Evolutionary conservation across 2,329 filamentous ascomycete species (phyloP).

Genomic region (Cercospora nicotianae): DNA sequence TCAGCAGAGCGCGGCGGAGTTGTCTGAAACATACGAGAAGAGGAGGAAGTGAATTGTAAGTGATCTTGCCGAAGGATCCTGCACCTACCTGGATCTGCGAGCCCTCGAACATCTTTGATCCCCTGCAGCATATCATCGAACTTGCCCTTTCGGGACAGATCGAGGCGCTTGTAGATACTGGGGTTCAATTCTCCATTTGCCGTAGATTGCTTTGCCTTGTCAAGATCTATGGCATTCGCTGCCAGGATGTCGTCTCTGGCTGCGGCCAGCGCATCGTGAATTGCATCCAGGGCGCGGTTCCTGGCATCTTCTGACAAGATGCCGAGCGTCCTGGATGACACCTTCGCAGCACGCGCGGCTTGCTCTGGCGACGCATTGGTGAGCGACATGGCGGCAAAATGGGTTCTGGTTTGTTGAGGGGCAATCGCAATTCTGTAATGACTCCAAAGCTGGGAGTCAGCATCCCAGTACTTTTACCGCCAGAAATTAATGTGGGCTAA

Average conservation of each 20-base stretch:
- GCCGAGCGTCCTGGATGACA: constrained; percentile 78
- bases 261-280: constrained; percentile 72
- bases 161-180: constrained; percentile 83
- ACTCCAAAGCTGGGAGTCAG: not conserved
- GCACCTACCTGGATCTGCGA: constrained; percentile 78
- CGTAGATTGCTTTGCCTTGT: constrained; percentile 70
- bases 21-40: constrained; percentile 6
- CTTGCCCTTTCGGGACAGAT: constrained; percentile 83
- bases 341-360: constrained; percentile 74
- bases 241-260: constrained; percentile 75
- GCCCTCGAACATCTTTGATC: constrained; percentile 79
- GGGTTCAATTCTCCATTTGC: constrained; percentile 73
- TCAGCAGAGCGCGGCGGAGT: constrained; percentile 32
- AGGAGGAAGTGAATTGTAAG: constrained; percentile 7
- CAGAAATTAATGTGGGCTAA: not conserved
- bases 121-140: constrained; percentile 98
- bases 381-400: constrained; percentile 67
- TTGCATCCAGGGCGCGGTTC: constrained; percentile 80
- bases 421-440: not conserved
- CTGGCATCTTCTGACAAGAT: constrained; percentile 73
- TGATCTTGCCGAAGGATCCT: not conserved
- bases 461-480: not conserved
- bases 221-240: constrained; percentile 83
- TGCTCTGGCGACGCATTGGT: constrained; percentile 79
- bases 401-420: not conserved